Evolutionary conservation across 2,329 filamentous ascomycete genomes (phyloP), one percentile per base, ranked within the genome.

Genomic region (Penicillium sp.): DNA sequence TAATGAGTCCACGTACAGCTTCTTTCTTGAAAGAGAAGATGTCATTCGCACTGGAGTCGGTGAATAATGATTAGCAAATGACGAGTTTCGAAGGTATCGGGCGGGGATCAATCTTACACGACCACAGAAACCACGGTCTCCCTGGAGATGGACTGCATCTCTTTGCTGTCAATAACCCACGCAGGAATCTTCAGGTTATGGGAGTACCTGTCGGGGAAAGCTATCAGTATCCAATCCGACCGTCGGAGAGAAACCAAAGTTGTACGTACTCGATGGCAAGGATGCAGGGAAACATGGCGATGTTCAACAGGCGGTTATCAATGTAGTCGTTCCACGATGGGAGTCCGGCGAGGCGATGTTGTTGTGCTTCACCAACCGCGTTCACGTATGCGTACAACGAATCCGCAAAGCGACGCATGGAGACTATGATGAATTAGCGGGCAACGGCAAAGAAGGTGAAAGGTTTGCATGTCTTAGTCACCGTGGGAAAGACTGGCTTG

Each of bases 241-340:
- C 8, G 5, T 2, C 35, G 5, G 3, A 11, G 11, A 1, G 2
- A 6, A 41, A 3, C 1, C 1, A 13, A 11, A 3, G 3, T 8
- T 11, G 11, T 15, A 41, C 35, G 11, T 41, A 41, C 35, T 41
- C 35, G 5, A 41, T 41, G 11, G 35, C 35, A 5, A 41, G 35
- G 35, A 41, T 17, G 3, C 35, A 41, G 35, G 35, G 35, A 13
- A 41, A 41, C 35, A 41, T 41, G 13, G 35, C 35, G 15, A 41
- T 41, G 11, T 41, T 41, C 11, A 15, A 15, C 35, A 41, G 35
- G 11, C 35, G 35, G 35, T 41, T 41, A 0, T 41, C 35, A 3
- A 41, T 11, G 11, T 41, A 41, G 13, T 41, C 35, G 13, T 41
- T 15, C 35, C 35, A 41, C 11, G 35, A 15, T 5, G 35, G 35